phyloP scores from a whole-genome alignment of 2,329 filamentous ascomycete species.

The Fusarium sp. region DNA sequence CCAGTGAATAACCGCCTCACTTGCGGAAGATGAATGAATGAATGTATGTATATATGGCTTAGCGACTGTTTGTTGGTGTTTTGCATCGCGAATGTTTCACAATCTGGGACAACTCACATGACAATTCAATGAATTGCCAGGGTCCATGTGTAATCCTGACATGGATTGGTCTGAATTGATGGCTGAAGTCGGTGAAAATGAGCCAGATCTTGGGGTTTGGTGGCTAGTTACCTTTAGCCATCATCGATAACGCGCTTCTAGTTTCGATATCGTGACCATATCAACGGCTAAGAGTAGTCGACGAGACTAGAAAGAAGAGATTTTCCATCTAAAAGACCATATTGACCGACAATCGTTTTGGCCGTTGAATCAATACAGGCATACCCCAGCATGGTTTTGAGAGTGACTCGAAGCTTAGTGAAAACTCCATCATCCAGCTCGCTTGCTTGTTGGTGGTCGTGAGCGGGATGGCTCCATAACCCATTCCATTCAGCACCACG shows the following conservation, averaged over 20 bases:
- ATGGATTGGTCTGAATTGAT: background rate
- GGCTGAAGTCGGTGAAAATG: background rate
- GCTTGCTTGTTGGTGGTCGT: slow-evolving; percentile 28
- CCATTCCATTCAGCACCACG: slow-evolving; percentile 21
- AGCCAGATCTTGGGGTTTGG: background rate
- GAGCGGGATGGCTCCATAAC: slow-evolving; percentile 24
- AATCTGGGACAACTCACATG: slow-evolving; percentile 17
- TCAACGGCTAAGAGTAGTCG: background rate
- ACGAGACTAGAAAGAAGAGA: slow-evolving; percentile 16
- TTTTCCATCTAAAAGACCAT: background rate
- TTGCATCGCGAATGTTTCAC: slow-evolving; percentile 20
- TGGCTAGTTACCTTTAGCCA: background rate
- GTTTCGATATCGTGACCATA: background rate
- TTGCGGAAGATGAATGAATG: slow-evolving; percentile 2
- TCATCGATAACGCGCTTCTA: background rate
- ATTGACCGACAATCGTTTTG: slow-evolving; percentile 19
- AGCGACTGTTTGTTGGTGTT: slow-evolving; percentile 7
- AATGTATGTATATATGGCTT: background rate
- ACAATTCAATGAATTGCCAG: background rate
- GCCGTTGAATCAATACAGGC: slow-evolving; percentile 24
- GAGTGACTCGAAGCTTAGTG: slow-evolving; percentile 17
- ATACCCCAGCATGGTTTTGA: slow-evolving; percentile 26
- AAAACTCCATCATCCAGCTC: slow-evolving; percentile 30
- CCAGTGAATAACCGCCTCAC: slow-evolving; percentile 36
- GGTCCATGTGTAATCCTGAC: background rate